A percentile compares a stretch with the other conserved stretches of the same genome.
These are phyloP conservation scores for Aurifilum marmelostoma DNA, from an alignment of 2,329 filamentous ascomycete genomes.

Conservation along the genomic window DNA sequence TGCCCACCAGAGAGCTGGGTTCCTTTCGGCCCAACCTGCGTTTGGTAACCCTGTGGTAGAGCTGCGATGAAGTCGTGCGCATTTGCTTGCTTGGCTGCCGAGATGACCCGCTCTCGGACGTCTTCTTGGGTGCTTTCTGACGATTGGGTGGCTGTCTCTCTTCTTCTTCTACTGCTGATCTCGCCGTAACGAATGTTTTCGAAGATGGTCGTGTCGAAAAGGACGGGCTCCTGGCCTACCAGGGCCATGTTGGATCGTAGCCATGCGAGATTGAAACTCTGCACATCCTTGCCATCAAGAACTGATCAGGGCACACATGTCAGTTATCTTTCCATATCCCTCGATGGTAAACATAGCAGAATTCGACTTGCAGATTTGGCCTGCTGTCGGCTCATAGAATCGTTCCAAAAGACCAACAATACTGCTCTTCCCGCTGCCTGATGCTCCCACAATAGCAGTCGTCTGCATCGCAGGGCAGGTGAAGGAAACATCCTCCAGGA, in stretches of 20 bases:
- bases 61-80: neutral
- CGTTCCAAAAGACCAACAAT: constrained; percentile 58
- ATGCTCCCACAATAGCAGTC: constrained; percentile 44
- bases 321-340: no score
- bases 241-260: constrained; percentile 38
- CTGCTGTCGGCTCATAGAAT: constrained; percentile 48
- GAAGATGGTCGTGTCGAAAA: constrained; percentile 48
- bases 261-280: constrained; percentile 35
- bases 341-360: no score
- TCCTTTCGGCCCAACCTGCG: constrained; percentile 56
- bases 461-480: neutral
- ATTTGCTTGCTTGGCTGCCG: neutral
- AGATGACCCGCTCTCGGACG: neutral
- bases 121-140: neutral
- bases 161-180: constrained; percentile 40
- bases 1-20: constrained; percentile 62
- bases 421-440: constrained; percentile 47
- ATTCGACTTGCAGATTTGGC: constrained; percentile 31
- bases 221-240: constrained; percentile 43
- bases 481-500: neutral
- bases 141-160: no score
- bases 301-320: no score
- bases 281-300: no score
- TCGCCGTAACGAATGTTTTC: constrained; percentile 58
- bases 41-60: constrained; percentile 31